A percentile compares a stretch with the other conserved stretches of the same genome.
phyloP scores from a whole-genome alignment of 2,329 filamentous ascomycete species.

The Cercospora sojina region DNA sequence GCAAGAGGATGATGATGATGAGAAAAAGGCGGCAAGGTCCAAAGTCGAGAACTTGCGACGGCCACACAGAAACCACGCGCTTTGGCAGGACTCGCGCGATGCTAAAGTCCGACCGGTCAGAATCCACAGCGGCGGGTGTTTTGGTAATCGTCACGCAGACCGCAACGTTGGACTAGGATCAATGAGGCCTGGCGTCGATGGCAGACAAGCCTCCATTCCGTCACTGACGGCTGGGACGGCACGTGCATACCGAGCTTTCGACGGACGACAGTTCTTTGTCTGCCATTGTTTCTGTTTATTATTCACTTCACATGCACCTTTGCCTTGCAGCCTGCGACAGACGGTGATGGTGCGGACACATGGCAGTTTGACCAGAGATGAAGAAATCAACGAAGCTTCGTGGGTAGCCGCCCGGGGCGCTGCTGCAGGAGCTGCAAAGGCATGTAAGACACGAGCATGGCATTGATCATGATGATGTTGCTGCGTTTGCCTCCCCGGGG shows the following conservation, averaged over 20 bases:
- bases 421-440: slow-evolving; percentile 39
- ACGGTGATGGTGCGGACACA: slow-evolving; percentile 38
- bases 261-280: neutral
- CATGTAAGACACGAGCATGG: slow-evolving; percentile 7
- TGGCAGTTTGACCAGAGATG: slow-evolving; percentile 58
- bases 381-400: slow-evolving; percentile 67
- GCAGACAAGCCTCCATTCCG: neutral
- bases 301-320: neutral
- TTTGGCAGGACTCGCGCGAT: neutral
- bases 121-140: slow-evolving; percentile 1
- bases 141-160: slow-evolving; percentile 4
- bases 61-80: neutral
- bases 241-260: neutral
- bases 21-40: slow-evolving; percentile 4
- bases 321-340: neutral
- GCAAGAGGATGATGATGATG: neutral
- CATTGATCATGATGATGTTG: slow-evolving; percentile 1
- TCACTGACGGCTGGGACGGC: neutral
- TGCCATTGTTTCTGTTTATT: neutral
- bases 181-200: neutral
- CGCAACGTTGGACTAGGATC: neutral
- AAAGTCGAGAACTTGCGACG: neutral
- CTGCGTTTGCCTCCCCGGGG: neutral
- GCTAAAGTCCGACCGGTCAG: slow-evolving; percentile 4
- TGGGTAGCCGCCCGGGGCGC: slow-evolving; percentile 71